Evolutionary conservation across 495 filamentous ascomycete species (phyloP).

Genomic region (Ascodesmis nigricans): DNA sequence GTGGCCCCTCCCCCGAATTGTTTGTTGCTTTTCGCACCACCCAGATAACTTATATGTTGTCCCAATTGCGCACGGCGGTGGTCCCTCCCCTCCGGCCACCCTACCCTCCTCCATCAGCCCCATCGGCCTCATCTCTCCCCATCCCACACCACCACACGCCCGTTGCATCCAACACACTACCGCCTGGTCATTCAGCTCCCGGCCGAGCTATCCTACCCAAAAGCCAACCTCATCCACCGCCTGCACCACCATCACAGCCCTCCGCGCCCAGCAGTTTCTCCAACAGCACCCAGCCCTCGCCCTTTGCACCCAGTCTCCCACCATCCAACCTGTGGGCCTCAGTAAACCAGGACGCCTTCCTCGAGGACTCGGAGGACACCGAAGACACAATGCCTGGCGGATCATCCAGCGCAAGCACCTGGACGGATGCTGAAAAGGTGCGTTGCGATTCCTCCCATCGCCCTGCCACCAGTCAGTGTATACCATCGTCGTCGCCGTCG

Average conservation of each 20-base stretch:
- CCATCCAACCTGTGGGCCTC: not conserved
- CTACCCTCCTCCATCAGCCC: conserved; percentile 3
- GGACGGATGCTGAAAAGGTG: conserved; percentile 6
- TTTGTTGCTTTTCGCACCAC: too few relatives aligned
- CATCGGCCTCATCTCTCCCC: not conserved
- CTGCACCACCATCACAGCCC: not conserved
- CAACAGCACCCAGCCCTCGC: not conserved
- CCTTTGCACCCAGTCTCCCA: not conserved
- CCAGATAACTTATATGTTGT: conserved; percentile 9
- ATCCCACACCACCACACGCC: too few relatives aligned
- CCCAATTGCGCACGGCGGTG: conserved; percentile 6
- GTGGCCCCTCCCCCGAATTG: too few relatives aligned
- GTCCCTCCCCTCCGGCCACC: too few relatives aligned
- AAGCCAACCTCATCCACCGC: not conserved
- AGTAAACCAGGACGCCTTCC: conserved; percentile 4
- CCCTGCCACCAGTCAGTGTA: too few relatives aligned
- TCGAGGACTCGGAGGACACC: not conserved
- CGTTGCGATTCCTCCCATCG: not conserved
- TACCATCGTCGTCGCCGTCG: too few relatives aligned
- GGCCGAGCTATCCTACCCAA: not conserved
- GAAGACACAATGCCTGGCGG: conserved; percentile 4
- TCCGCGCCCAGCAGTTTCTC: not conserved
- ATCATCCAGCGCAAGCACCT: too few relatives aligned
- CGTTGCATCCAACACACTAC: too few relatives aligned
- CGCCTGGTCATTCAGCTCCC: too few relatives aligned